Conservation (phyloP, 2,329 filamentous ascomycete species). For the Teratosphaeria epicoccoides region DNA sequence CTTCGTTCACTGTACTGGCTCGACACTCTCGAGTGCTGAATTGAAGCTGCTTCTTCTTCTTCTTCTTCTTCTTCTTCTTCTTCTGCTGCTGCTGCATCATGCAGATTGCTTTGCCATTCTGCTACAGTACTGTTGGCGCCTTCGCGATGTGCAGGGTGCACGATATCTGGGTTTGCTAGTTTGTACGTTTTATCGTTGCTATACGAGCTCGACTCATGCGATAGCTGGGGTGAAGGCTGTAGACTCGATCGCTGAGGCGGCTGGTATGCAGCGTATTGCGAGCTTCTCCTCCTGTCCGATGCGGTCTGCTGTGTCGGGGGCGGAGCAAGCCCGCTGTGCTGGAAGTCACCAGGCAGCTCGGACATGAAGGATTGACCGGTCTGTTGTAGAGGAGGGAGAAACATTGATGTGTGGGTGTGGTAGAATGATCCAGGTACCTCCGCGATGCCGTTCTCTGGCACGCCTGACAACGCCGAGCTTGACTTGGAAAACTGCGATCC, state of each 20-base stretch:
- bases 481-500: conserved; percentile 14
- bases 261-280: neutral
- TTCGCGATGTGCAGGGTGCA: conserved; percentile 12
- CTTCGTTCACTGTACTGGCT: conserved; percentile 1
- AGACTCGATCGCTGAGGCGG: neutral
- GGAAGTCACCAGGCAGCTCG: conserved; percentile 20
- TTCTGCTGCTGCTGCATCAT: conserved; percentile 3
- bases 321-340: conserved; percentile 4
- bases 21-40: conserved; percentile 6
- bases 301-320: conserved; percentile 1
- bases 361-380: conserved; percentile 14
- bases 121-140: conserved; percentile 6
- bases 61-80: too few relatives aligned
- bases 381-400: conserved; percentile 14
- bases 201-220: conserved; percentile 1
- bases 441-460: conserved; percentile 21
- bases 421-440: conserved; percentile 35
- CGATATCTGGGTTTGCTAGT: conserved; percentile 4
- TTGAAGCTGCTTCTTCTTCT: conserved; percentile 6
- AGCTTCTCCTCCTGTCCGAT: neutral
- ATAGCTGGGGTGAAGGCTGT: conserved; percentile 5
- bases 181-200: neutral
- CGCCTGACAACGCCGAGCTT: conserved; percentile 12
- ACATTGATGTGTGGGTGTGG: conserved; percentile 21
- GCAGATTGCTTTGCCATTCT: conserved; percentile 12